A percentile compares a stretch with the other conserved stretches of the same genome.
phyloP scores from a whole-genome alignment of 1,284 basidiomycete genomes.

The Cryptococcus jaspeensis region DNA sequence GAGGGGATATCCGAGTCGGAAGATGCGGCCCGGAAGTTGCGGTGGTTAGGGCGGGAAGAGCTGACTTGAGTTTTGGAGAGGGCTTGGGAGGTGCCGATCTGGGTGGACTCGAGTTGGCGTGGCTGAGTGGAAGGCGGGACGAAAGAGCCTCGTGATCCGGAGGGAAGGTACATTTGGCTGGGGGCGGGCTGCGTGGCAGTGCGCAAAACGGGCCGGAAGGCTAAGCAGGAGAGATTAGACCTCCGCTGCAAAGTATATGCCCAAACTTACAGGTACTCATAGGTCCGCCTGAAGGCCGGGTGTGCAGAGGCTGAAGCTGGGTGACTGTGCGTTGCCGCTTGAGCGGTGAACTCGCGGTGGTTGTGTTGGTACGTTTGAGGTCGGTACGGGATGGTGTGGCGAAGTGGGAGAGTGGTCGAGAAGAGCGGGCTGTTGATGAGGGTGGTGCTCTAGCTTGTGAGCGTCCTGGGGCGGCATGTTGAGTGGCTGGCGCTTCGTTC shows the following conservation, averaged over 20 bases:
- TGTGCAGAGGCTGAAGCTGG: neutral
- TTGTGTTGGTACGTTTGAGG: neutral
- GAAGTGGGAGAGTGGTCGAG: neutral
- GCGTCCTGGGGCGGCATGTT: neutral
- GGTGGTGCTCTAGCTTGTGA: neutral
- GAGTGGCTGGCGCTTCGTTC: neutral
- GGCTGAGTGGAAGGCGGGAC: neutral
- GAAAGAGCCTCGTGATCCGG: neutral
- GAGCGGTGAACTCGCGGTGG: neutral
- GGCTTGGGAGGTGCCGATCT: neutral
- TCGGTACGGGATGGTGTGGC: slow-evolving; percentile 2
- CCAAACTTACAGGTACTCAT: slow-evolving; percentile 3
- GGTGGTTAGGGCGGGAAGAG: no score
- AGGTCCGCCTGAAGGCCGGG: neutral
- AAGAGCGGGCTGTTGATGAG: neutral
- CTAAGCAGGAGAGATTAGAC: neutral
- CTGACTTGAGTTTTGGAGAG: neutral
- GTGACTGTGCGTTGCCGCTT: neutral
- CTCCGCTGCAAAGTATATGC: neutral
- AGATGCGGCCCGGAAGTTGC: no score
- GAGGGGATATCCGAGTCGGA: no score
- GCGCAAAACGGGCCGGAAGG: neutral
- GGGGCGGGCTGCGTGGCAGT: neutral
- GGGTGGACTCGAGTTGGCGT: neutral
- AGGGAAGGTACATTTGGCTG: neutral